Percentiles rank a stretch among this genome's conserved stretches.
Conservation (phyloP, 805 yeast genomes). For the Naumovozyma castellii region DNA sequence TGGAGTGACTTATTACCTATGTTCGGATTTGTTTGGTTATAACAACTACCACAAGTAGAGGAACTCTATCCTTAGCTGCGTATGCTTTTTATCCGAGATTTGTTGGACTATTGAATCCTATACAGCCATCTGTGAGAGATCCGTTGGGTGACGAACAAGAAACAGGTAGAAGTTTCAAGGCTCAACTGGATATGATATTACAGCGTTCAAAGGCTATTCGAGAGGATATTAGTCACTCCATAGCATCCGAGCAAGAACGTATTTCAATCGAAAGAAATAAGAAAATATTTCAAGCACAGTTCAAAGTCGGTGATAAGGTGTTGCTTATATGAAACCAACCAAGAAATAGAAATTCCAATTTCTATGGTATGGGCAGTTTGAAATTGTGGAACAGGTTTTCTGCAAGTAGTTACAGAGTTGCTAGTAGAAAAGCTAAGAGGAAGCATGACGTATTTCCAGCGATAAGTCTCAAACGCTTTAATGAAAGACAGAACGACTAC, state of each 20-base stretch:
- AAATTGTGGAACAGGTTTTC: not conserved
- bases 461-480: too few species aligned
- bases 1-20: not conserved
- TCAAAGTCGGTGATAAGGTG: not conserved
- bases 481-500: too few species aligned
- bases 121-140: not conserved
- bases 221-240: not conserved
- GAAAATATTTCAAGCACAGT: not conserved
- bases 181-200: not conserved
- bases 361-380: conserved; percentile 3
- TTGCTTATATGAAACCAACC: not conserved
- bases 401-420: not conserved
- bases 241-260: not conserved
- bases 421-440: too few species aligned
- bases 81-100: not conserved
- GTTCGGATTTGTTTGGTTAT: not conserved
- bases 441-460: too few species aligned
- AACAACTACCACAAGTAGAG: not conserved
- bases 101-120: not conserved
- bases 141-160: not conserved
- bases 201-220: not conserved
- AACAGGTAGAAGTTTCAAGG: not conserved
- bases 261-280: not conserved
- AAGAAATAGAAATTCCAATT: conserved; percentile 2
- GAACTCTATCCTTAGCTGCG: not conserved